Percentiles rank a stretch among this genome's conserved stretches.
phyloP scores from a whole-genome alignment of 306 rosid genomes.

The Nissolia schottii region DNA sequence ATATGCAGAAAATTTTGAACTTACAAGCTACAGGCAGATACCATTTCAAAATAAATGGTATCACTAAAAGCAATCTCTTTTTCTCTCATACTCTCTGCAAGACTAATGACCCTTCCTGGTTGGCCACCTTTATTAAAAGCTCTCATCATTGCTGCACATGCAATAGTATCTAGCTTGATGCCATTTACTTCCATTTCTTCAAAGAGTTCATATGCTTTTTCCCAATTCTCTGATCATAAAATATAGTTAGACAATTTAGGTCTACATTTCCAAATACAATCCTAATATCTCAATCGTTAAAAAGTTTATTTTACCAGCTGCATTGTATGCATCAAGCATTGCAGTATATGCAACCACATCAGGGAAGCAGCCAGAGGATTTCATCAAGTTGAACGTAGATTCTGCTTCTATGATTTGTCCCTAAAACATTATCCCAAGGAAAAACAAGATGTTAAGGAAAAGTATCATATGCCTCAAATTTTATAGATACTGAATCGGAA shows the following conservation, averaged over 20 bases:
- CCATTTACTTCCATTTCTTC: conserved; percentile 71
- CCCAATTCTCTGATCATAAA: conserved; percentile 68
- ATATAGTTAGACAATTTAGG: conserved; percentile 15
- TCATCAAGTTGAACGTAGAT: conserved; percentile 65
- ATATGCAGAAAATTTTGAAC: conserved; percentile 20
- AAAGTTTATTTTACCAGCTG: conserved; percentile 49
- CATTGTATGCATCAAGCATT: conserved; percentile 72
- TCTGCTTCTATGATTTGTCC: conserved; percentile 69
- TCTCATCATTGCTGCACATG: conserved; percentile 84
- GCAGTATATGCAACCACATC: conserved; percentile 81
- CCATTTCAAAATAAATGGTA: conserved; percentile 75
- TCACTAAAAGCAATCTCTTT: conserved; percentile 69
- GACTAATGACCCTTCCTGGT: conserved; percentile 65
- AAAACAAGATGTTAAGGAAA: not conserved
- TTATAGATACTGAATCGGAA: conserved; percentile 4
- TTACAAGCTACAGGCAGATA: conserved; percentile 94
- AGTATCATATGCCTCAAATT: conserved; percentile 15
- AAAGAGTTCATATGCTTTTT: conserved; percentile 58
- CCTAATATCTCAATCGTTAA: conserved; percentile 17
- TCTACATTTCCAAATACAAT: not conserved
- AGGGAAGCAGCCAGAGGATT: conserved; percentile 57
- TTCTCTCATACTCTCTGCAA: conserved; percentile 75
- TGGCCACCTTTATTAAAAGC: conserved; percentile 84
- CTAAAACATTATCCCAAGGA: conserved; percentile 39
- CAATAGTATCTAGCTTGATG: conserved; percentile 64